Base-by-base conservation (phyloP, 176 grass and related monocot genomes). In the Oryza longistaminata region DNA sequence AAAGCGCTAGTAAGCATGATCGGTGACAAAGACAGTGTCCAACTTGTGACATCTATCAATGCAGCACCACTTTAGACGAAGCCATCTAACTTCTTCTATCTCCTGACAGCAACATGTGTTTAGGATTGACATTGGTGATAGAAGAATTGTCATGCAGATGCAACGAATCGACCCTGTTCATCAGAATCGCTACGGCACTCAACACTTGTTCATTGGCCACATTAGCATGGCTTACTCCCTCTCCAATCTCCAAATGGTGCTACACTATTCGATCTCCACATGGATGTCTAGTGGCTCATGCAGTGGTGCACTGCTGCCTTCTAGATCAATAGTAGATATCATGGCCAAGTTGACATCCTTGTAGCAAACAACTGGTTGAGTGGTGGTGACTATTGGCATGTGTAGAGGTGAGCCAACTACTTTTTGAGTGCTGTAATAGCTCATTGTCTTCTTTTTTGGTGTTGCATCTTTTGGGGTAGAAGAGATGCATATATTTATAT, bases 71-170 rank as follows among this genome's bases (percentile, higher is more conserved):
- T 16, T 73, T 1, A 69, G 33, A 11, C 70, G 7, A 37, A 0
- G 0, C 35, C 35, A 73, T 0, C 0, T 0, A 45, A 29, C 6
- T 26, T 2, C 0, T 0, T 1, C n/a, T 2, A 0, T 0, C 0
- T 17, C 0, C 4, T 34, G 33, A 0, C 33, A 34, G 5, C 4
- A 43, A 7, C 9, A 24, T 2, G 21, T 0, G 5, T 4, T 42
- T 7, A 14, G 6, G 33, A 33, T 22, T 16, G 1, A 77, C 0
- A 15, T 1, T 39, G 0, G 7, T 42, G 22, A 78, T 45, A 0
- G 7, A 78, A 44, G 11, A 65, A 62, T 77, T 77, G 37, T 78
- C 22, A 1, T 66, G 76, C 35, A 11, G 60, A 0, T 66, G n/a
- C 37, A 78, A 10, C 0, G 76, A 78, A 14, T 64, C 0, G 0